Evolutionary conservation across 2,329 filamentous ascomycete species (phyloP).

Genomic region (Alternaria sp.): DNA sequence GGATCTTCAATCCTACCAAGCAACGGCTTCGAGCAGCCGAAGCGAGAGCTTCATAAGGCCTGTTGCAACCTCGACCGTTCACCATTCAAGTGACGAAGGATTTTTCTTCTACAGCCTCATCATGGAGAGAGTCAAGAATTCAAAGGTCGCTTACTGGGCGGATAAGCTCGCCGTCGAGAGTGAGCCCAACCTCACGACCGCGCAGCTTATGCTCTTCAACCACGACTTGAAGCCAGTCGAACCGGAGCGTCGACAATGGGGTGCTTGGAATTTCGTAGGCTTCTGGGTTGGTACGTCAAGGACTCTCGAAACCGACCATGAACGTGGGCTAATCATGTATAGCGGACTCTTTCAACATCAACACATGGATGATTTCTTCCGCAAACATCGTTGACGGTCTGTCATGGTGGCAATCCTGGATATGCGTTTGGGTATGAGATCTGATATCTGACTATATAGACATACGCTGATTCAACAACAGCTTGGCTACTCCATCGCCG

Average conservation of each 20-base stretch:
- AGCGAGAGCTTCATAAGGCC: constrained; percentile 32
- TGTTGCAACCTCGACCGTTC: constrained; percentile 22
- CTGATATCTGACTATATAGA: not conserved
- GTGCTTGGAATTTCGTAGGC: constrained; percentile 84
- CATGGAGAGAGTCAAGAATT: constrained; percentile 55
- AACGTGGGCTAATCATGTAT: constrained; percentile 22
- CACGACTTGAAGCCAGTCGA: constrained; percentile 81
- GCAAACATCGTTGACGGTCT: constrained; percentile 80
- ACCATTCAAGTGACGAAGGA: constrained; percentile 29
- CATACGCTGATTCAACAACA: constrained; percentile 16
- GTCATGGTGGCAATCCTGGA: constrained; percentile 85
- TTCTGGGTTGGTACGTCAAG: constrained; percentile 74
- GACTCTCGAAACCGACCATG: not conserved
- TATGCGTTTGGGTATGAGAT: constrained; percentile 72
- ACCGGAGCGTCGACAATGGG: constrained; percentile 81
- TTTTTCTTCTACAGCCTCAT: constrained; percentile 19
- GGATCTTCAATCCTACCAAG: constrained; percentile 33
- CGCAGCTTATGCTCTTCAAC: constrained; percentile 89
- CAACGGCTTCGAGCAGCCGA: constrained; percentile 29
- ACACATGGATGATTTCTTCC: constrained; percentile 93
- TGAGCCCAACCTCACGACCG: constrained; percentile 78
- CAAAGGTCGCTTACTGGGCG: constrained; percentile 51
- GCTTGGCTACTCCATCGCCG: constrained; percentile 81
- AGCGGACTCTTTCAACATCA: constrained; percentile 61
- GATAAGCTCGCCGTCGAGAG: constrained; percentile 74